A percentile compares a stretch with the other conserved stretches of the same genome.
These are phyloP conservation scores for Penicillium sp. DNA, from an alignment of 2,329 filamentous ascomycete species.

Conservation along the genomic window DNA sequence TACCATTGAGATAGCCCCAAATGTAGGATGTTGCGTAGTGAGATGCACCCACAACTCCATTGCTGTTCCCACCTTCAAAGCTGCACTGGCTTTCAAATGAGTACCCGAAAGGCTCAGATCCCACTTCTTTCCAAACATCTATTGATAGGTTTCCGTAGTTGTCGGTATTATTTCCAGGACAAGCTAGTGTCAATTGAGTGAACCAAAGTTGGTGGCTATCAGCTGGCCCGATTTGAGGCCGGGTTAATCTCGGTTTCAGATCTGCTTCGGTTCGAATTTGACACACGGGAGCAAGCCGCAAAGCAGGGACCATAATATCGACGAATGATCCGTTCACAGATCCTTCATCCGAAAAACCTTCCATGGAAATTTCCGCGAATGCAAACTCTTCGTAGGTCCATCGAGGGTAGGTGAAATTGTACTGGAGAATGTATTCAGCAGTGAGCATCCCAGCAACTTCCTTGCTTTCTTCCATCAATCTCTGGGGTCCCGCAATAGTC, in stretches of 20 bases:
- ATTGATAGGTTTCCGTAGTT: neutral
- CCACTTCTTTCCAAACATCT: neutral
- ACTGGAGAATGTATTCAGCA: constrained; percentile 13
- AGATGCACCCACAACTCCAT: neutral
- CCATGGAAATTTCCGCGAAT: constrained; percentile 6
- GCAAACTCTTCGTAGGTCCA: constrained; percentile 15
- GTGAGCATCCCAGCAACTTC: neutral
- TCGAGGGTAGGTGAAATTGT: constrained; percentile 10
- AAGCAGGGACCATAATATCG: constrained; percentile 8
- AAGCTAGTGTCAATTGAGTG: neutral
- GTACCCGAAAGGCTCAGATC: constrained; percentile 5
- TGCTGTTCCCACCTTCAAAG: neutral
- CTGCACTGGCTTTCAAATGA: neutral
- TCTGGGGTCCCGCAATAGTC: neutral
- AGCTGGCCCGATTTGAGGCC: neutral
- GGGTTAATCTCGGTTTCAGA: neutral
- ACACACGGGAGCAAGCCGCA: constrained; percentile 6
- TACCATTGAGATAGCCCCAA: constrained; percentile 4
- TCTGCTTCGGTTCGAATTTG: neutral
- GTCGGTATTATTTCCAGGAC: neutral
- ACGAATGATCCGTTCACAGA: neutral
- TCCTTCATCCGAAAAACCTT: neutral
- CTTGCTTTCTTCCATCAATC: neutral
- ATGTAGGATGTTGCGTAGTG: constrained; percentile 5
- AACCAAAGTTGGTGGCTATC: neutral